Evolutionary conservation across 2,329 filamentous ascomycete species (phyloP).

Genomic region (Cercospora canescens): DNA sequence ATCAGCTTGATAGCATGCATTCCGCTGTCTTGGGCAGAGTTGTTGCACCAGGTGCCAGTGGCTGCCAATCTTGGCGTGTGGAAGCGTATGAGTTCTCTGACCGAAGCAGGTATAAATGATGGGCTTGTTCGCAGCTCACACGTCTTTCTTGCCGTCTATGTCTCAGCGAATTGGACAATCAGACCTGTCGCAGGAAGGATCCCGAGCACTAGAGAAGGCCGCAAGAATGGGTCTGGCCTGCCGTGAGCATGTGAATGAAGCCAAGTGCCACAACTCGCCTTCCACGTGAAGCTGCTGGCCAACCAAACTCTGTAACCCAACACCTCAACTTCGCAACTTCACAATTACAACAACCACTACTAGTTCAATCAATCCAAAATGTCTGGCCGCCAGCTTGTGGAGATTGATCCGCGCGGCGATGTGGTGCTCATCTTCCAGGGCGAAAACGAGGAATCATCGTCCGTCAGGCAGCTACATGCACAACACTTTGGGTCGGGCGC

Average conservation of each 20-base stretch:
- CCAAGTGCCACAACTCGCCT: background rate
- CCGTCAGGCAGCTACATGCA: background rate
- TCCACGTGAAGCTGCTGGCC: background rate
- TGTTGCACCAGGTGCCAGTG: background rate
- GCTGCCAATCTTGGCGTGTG: background rate
- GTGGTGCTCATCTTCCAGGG: conserved; percentile 1
- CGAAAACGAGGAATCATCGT: background rate
- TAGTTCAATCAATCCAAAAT: background rate
- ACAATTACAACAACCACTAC: background rate
- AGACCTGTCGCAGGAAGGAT: background rate
- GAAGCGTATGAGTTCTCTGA: background rate
- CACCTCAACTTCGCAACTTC: background rate
- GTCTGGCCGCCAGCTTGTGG: background rate
- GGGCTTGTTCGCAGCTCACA: background rate
- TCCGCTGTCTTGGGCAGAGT: too few relatives aligned
- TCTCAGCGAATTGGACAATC: background rate
- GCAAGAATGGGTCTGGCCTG: background rate
- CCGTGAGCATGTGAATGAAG: background rate
- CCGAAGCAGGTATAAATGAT: background rate
- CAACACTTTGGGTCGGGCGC: background rate
- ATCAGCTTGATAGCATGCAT: too few relatives aligned
- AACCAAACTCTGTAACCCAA: background rate
- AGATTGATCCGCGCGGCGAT: conserved; percentile 42
- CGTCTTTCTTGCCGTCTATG: background rate
- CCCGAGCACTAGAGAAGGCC: background rate